Percentiles rank a stretch among this genome's conserved stretches.
phyloP scores from a whole-genome alignment of 768 basidiomycete genomes.

The Pleurotus tuber-regium region DNA sequence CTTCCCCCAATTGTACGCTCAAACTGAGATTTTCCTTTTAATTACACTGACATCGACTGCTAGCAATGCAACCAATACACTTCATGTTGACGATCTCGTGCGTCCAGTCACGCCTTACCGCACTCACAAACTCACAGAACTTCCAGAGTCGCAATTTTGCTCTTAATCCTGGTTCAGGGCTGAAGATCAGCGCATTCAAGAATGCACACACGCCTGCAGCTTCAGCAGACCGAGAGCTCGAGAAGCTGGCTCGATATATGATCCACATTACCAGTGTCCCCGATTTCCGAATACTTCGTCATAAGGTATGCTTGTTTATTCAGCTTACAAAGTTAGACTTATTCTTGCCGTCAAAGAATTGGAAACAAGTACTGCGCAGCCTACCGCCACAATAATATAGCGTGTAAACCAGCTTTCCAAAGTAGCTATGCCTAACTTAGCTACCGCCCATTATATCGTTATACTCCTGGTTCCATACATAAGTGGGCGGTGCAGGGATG shows the following conservation, averaged over 20 bases:
- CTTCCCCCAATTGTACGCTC: constrained; percentile 71
- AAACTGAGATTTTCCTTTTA: too few relatives aligned
- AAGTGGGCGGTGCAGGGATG: too few relatives aligned
- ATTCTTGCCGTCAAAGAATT: constrained; percentile 32
- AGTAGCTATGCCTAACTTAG: too few relatives aligned
- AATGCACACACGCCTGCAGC: constrained; percentile 67
- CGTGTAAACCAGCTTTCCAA: too few relatives aligned
- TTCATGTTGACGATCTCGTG: constrained; percentile 86
- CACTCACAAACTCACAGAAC: constrained; percentile 4
- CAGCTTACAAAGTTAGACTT: neutral
- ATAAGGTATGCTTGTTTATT: constrained; percentile 48
- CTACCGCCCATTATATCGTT: too few relatives aligned
- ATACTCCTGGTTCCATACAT: too few relatives aligned
- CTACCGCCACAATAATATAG: constrained; percentile 23
- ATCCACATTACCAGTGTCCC: constrained; percentile 54
- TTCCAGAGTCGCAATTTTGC: constrained; percentile 80
- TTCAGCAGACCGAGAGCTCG: constrained; percentile 66
- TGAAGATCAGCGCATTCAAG: constrained; percentile 83
- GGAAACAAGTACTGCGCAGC: constrained; percentile 47
- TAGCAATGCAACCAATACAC: constrained; percentile 69
- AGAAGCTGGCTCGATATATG: constrained; percentile 63
- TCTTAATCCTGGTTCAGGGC: constrained; percentile 77
- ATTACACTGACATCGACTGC: too few relatives aligned
- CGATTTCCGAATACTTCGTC: constrained; percentile 65
- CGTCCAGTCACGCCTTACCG: constrained; percentile 15